Base-by-base conservation (phyloP, 495 filamentous ascomycete species). In the Xylaria scruposa region DNA sequence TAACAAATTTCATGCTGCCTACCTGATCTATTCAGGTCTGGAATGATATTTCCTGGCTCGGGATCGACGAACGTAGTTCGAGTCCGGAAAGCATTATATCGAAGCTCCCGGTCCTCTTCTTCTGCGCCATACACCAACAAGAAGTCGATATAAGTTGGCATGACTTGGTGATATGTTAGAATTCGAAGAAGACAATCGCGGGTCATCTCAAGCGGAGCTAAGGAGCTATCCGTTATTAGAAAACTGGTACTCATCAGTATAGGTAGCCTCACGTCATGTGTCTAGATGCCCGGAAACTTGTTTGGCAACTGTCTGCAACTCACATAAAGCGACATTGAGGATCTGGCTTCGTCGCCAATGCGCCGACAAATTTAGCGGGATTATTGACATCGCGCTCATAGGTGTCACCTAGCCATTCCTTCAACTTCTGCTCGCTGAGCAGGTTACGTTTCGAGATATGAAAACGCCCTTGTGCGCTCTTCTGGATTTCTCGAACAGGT, bases 81-180 rank as follows among this genome's bases (percentile, higher is more conserved):
- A 62, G 63, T 82, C 74, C 66, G 70, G 46, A 76, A 76, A 33
- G 68, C 72, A 58, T 73, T 74, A 60, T 68, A 72, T 17, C 72
- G 61, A 19, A 76, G 53, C 24, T 76, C 74, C 8, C 64, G 58
- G 2, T 65, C 56, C 49, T 38, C 42, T 40, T 68, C 40, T n/a
- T 74, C 62, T 70, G 72, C 53, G 29, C 83, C 83, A 59, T 84
- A 85, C 9, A 78, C 78, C 12, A 71, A 73, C 3, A 84, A 40
- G 70, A 84, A 83, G 68, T 85, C 83, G 4, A 85, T 62, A 70
- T 80, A 84, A 1, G 69, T 74, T 1, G 81, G 79, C 76, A 83
- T 83, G 12, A 85, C 81, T 73, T 84, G 83, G 70, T 84, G 79
- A 68, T 80, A 84, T 0, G 76, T 81, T 38, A 83, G 66, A 21